Evolutionary conservation across 345 rosid species (phyloP).

Genomic region (Ceriops zippeliana): DNA sequence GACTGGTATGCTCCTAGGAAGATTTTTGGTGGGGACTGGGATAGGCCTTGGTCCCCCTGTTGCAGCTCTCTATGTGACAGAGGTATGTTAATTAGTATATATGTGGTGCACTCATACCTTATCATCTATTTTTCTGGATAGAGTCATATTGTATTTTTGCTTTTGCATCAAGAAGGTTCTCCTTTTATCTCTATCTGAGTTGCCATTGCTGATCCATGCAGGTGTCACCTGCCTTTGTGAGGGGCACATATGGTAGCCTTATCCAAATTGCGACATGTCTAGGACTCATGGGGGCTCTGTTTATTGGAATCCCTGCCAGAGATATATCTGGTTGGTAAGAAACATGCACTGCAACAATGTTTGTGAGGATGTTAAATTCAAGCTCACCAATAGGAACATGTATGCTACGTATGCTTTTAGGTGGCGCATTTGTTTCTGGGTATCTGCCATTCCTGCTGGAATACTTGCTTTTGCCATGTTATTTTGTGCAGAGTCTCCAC

Average conservation of each 20-base stretch:
- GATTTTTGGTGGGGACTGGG: constrained; percentile 90
- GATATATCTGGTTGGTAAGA: constrained; percentile 76
- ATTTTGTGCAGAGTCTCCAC: constrained; percentile 85
- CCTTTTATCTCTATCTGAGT: constrained; percentile 15
- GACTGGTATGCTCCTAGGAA: constrained; percentile 75
- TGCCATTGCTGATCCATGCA: constrained; percentile 25
- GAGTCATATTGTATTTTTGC: background rate
- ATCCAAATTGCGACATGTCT: constrained; percentile 94
- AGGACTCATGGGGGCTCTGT: constrained; percentile 80
- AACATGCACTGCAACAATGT: background rate
- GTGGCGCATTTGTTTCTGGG: constrained; percentile 97
- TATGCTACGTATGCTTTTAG: constrained; percentile 34
- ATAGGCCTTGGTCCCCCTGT: constrained; percentile 96
- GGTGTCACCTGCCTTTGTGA: constrained; percentile 90
- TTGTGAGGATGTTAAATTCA: background rate
- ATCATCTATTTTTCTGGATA: constrained; percentile 1
- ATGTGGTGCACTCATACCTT: background rate
- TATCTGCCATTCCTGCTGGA: constrained; percentile 79
- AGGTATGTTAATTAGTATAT: constrained; percentile 43
- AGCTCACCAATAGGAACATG: background rate
- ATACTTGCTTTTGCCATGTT: constrained; percentile 71
- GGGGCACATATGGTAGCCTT: constrained; percentile 96
- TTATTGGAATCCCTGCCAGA: constrained; percentile 83
- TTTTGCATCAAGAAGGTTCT: background rate
- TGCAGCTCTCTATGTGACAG: constrained; percentile 88